Evolutionary conservation across 768 basidiomycete species (phyloP).

Genomic region (Boletus vinaceobasis): DNA sequence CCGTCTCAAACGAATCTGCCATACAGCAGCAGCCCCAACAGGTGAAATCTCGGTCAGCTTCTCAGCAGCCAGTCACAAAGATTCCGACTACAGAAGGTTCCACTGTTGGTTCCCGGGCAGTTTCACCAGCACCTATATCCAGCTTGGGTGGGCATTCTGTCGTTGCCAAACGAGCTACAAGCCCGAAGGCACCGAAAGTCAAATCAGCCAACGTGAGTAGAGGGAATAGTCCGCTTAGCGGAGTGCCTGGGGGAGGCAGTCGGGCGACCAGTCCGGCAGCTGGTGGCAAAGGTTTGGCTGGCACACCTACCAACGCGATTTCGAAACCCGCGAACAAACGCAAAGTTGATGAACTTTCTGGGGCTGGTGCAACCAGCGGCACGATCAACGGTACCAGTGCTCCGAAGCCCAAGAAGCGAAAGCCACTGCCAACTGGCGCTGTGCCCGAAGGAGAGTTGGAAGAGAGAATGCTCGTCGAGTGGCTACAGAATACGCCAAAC

Average conservation of each 20-base stretch:
- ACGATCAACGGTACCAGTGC: conserved; percentile 21
- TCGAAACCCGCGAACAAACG: conserved; percentile 52
- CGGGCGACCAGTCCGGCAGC: conserved; percentile 44
- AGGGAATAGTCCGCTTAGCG: conserved; percentile 54
- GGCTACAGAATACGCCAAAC: conserved; percentile 66
- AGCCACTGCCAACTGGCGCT: conserved; percentile 36
- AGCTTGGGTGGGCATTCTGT: conserved; percentile 72
- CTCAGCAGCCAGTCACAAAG: conserved; percentile 35
- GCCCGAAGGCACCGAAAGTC: conserved; percentile 66
- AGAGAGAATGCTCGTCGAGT: conserved; percentile 65
- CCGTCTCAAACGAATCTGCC: conserved; percentile 41
- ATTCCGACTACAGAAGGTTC: conserved; percentile 29
- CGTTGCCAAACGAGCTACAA: conserved; percentile 82
- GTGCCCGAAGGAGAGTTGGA: conserved; percentile 58
- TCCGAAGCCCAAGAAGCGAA: conserved; percentile 56
- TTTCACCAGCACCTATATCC: conserved; percentile 48
- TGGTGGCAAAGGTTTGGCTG: conserved; percentile 17
- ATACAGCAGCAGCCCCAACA: conserved; percentile 41
- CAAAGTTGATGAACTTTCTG: conserved; percentile 47
- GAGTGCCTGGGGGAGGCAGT: conserved; percentile 39
- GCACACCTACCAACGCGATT: conserved; percentile 34
- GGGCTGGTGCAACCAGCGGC: conserved; percentile 6
- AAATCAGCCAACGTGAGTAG: conserved; percentile 48
- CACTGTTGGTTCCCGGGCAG: conserved; percentile 48
- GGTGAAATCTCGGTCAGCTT: conserved; percentile 43